Evolutionary conservation across 148 eudicot genomes (phyloP).

Genomic region (Vaccinium macrocarpon): DNA sequence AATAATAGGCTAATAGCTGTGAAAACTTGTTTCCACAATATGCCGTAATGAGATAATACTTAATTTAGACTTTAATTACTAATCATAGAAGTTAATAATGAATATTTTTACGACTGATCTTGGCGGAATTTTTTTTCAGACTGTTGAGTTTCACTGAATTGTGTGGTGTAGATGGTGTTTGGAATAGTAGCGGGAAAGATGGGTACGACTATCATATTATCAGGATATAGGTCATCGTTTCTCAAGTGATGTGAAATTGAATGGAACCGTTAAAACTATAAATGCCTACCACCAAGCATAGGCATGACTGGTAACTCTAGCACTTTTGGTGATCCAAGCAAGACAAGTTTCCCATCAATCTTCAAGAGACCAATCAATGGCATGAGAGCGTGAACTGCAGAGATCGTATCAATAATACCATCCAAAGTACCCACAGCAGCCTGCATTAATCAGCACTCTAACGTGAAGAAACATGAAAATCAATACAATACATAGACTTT

Average conservation of each 20-base stretch:
- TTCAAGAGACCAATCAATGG: slow-evolving; percentile 23
- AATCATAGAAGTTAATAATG: too few relatives aligned
- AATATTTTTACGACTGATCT: too few relatives aligned
- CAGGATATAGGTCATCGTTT: too few relatives aligned
- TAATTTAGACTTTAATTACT: too few relatives aligned
- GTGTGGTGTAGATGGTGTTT: too few relatives aligned
- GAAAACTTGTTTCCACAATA: too few relatives aligned
- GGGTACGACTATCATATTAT: background rate
- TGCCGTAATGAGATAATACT: too few relatives aligned
- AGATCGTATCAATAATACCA: slow-evolving; percentile 27
- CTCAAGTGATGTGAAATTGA: background rate
- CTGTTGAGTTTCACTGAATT: too few relatives aligned
- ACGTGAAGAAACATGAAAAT: background rate
- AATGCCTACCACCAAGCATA: background rate
- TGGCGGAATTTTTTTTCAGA: too few relatives aligned
- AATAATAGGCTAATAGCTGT: too few relatives aligned
- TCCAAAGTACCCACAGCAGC: slow-evolving; percentile 23
- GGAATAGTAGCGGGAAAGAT: background rate
- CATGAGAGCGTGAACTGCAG: slow-evolving; percentile 16
- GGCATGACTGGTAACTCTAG: background rate
- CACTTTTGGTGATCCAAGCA: slow-evolving; percentile 16
- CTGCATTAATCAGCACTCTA: slow-evolving; percentile 2
- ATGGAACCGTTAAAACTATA: too few relatives aligned
- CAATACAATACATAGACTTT: background rate
- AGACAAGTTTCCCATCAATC: slow-evolving; percentile 19